These are phyloP conservation scores for Mycosarcoma maydis DNA, from an alignment of 1,284 basidiomycete species.

Conservation along the genomic window DNA sequence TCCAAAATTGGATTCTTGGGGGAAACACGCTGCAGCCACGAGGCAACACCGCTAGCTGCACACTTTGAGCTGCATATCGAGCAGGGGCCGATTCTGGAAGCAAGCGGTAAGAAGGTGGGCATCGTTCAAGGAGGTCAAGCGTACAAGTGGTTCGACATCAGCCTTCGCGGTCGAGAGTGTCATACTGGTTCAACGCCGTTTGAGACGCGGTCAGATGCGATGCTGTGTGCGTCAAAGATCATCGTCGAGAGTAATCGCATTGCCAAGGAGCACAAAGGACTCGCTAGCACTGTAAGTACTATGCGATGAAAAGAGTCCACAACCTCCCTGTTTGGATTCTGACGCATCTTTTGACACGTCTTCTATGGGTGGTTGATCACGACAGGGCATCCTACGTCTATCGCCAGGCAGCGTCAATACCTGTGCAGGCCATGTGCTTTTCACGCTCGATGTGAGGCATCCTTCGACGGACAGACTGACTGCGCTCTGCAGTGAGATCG, in stretches of 20 bases:
- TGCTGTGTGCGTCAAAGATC: slow-evolving; percentile 39
- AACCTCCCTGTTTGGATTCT: no score
- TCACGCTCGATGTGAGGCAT: slow-evolving; percentile 39
- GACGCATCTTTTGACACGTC: no score
- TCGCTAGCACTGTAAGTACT: slow-evolving; percentile 41
- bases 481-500: slow-evolving; percentile 24
- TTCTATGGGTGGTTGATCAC: no score
- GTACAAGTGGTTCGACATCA: slow-evolving; percentile 48
- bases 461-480: slow-evolving; percentile 24
- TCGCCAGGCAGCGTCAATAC: slow-evolving; percentile 45
- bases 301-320: no score
- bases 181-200: slow-evolving; percentile 45
- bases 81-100: slow-evolving; percentile 42
- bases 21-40: slow-evolving; percentile 24
- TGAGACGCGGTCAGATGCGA: slow-evolving; percentile 37
- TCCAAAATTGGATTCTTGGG: slow-evolving; percentile 36
- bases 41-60: slow-evolving; percentile 33
- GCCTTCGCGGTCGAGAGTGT: slow-evolving; percentile 30
- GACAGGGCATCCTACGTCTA: slow-evolving; percentile 39
- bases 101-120: slow-evolving; percentile 32
- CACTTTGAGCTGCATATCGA: slow-evolving; percentile 50
- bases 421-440: slow-evolving; percentile 37
- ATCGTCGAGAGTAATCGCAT: slow-evolving; percentile 42
- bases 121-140: slow-evolving; percentile 39
- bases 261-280: slow-evolving; percentile 31